phyloP scores from a whole-genome alignment of 1,284 basidiomycete species.

The Boletus semigastroideus region DNA sequence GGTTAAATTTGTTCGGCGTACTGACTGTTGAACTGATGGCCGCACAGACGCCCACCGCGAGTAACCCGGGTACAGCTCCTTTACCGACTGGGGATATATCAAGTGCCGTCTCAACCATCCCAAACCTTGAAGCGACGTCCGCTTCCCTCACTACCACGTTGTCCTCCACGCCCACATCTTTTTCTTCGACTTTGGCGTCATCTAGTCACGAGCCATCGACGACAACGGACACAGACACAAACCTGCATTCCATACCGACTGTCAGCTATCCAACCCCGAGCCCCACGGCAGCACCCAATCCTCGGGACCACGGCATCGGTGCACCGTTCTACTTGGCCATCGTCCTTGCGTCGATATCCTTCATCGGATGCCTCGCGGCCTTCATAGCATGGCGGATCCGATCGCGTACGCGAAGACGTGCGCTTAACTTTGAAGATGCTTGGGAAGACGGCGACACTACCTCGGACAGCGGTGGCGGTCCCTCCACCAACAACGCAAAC shows the following conservation, averaged over 20 bases:
- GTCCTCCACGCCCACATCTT: not conserved
- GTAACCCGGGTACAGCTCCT: not conserved
- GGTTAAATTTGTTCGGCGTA: not conserved
- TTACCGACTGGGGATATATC: not conserved
- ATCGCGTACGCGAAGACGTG: constrained; percentile 19
- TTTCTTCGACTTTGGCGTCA: constrained; percentile 1
- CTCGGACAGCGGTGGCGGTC: not conserved
- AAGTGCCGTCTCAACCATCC: constrained; percentile 6
- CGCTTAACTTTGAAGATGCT: constrained; percentile 26
- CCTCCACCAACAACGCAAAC: not conserved
- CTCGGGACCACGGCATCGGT: constrained; percentile 26
- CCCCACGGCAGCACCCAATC: constrained; percentile 18
- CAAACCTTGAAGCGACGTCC: constrained; percentile 24
- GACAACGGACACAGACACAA: constrained; percentile 17
- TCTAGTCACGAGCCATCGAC: constrained; percentile 8
- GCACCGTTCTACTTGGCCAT: constrained; percentile 36
- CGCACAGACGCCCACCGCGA: constrained; percentile 10
- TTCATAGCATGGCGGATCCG: constrained; percentile 34
- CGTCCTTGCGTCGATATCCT: constrained; percentile 30
- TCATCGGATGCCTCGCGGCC: constrained; percentile 31
- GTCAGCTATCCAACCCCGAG: constrained; percentile 20
- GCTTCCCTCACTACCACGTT: not conserved
- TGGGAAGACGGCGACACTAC: constrained; percentile 15
- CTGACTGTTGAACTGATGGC: not conserved
- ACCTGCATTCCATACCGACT: constrained; percentile 27